Evolutionary conservation across 1,284 basidiomycete species (phyloP).

Genomic region (Leccinum insolens): DNA sequence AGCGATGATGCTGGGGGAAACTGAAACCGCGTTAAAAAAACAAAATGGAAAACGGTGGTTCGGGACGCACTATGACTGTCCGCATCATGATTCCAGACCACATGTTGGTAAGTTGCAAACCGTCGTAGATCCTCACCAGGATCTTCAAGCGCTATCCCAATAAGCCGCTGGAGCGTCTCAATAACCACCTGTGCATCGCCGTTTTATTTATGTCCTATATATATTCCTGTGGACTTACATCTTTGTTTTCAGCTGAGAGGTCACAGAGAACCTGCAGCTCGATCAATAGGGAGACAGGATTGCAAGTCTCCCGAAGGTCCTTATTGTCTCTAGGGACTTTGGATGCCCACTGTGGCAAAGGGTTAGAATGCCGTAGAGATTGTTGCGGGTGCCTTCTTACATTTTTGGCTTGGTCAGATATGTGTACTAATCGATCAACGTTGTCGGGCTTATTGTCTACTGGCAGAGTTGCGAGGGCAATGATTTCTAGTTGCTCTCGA

Average conservation of each 20-base stretch:
- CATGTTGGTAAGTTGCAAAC: slow-evolving; percentile 55
- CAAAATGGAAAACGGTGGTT: not conserved
- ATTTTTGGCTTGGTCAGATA: slow-evolving; percentile 25
- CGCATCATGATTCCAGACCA: slow-evolving; percentile 51
- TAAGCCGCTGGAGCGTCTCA: slow-evolving; percentile 30
- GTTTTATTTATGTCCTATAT: not conserved
- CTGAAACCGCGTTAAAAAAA: slow-evolving; percentile 28
- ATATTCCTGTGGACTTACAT: slow-evolving; percentile 17
- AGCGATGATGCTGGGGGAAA: slow-evolving; percentile 34
- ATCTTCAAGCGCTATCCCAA: slow-evolving; percentile 40
- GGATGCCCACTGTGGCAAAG: slow-evolving; percentile 21
- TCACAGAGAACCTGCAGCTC: slow-evolving; percentile 28
- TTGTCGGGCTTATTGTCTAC: slow-evolving; percentile 11
- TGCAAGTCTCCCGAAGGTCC: slow-evolving; percentile 8
- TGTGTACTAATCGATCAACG: slow-evolving; percentile 13
- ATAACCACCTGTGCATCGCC: slow-evolving; percentile 14
- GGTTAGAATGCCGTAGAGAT: slow-evolving; percentile 11
- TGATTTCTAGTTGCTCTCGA: slow-evolving; percentile 27
- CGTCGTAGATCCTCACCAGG: slow-evolving; percentile 41
- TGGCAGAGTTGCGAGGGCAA: slow-evolving; percentile 31
- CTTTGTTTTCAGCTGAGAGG: slow-evolving; percentile 19
- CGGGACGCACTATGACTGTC: slow-evolving; percentile 36
- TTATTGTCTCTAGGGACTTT: slow-evolving; percentile 5
- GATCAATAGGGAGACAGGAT: slow-evolving; percentile 23
- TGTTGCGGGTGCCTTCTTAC: slow-evolving; percentile 17